Evolutionary conservation across 495 filamentous ascomycete species (phyloP).

Genomic region (Pseudomonodictys pantanalensis): DNA sequence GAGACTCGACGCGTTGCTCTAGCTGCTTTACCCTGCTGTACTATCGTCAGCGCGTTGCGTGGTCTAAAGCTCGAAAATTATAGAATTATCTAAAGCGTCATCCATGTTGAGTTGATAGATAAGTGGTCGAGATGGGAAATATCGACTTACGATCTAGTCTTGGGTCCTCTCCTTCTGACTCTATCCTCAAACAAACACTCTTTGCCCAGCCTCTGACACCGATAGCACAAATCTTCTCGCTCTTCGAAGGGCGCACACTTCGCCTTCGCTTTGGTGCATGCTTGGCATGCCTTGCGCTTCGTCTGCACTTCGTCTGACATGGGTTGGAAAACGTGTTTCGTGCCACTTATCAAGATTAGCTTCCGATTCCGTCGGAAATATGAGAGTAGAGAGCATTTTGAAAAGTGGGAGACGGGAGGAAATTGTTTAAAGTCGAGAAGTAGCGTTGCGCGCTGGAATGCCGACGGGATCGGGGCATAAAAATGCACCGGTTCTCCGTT

Average conservation of each 20-base stretch:
- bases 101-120: no score
- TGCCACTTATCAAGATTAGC: neutral
- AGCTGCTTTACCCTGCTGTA: slow-evolving; percentile 18
- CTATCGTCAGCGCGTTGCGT: neutral
- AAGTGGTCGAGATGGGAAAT: neutral
- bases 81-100: no score
- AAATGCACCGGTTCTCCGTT: neutral
- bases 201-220: slow-evolving; percentile 23
- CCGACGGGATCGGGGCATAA: neutral
- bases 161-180: slow-evolving; percentile 7
- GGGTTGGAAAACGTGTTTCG: neutral
- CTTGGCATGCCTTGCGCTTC: slow-evolving; percentile 23
- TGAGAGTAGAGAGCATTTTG: neutral
- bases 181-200: slow-evolving; percentile 17
- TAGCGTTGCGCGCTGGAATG: neutral
- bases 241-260: slow-evolving; percentile 22
- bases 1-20: slow-evolving; percentile 21
- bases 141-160: slow-evolving; percentile 19
- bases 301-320: slow-evolving; percentile 6
- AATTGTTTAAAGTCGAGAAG: neutral
- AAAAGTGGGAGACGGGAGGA: neutral
- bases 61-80: no score
- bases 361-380: slow-evolving; percentile 1
- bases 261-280: slow-evolving; percentile 20
- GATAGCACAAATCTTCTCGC: slow-evolving; percentile 8